Base-by-base conservation (phyloP, 495 filamentous ascomycete species). In the Neurospora pannonica region DNA sequence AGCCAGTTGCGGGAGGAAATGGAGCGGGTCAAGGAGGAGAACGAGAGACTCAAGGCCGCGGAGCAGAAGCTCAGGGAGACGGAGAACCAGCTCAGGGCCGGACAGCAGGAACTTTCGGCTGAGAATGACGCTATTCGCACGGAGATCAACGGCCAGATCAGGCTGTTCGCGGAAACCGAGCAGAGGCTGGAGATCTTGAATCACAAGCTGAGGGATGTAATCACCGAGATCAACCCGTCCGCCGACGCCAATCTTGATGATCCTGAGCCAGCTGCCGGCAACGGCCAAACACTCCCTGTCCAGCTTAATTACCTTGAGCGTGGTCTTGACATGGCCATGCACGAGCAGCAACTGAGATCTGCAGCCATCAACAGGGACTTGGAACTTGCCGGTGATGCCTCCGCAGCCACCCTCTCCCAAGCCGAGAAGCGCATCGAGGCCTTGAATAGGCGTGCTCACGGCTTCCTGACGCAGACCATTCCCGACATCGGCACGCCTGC, bases 101-200 rank as follows among this genome's bases (percentile, higher is more conserved):
- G 74, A 31, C 73, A 77, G 42, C 69, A 79, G 31, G 71, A 75
- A 15, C 75, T 76, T 43, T 40, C 34, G n/a, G 31, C 78, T 69
- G 71, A 79, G 74, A 74, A 77, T 17, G 72, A 80, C n/a, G 73
- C 78, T 31, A 78, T 81, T 48, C 74, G 75, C 67, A 76, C 54
- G 19, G 80, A 82, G 71, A 79, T 72, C 60, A 74, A 77, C 31
- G 78, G 80, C 37, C 82, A 81, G 37, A 78, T 79, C 74, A 79
- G 77, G 62, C 74, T 81, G 13, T 85, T 89, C 74, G 83, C 91
- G 21, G 88, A 89, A 17, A 91, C 90, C 19, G 92, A 94, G 76
- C 85, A 84, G 72, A 90, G 88, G 75, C 79, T 98, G 70, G 92
- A 92, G 79, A 86, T 86, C n/a, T 81, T 97, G 48, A 97, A 93